phyloP scores from a whole-genome alignment of 495 filamentous ascomycete species.

The Cudoniella acicularis region DNA sequence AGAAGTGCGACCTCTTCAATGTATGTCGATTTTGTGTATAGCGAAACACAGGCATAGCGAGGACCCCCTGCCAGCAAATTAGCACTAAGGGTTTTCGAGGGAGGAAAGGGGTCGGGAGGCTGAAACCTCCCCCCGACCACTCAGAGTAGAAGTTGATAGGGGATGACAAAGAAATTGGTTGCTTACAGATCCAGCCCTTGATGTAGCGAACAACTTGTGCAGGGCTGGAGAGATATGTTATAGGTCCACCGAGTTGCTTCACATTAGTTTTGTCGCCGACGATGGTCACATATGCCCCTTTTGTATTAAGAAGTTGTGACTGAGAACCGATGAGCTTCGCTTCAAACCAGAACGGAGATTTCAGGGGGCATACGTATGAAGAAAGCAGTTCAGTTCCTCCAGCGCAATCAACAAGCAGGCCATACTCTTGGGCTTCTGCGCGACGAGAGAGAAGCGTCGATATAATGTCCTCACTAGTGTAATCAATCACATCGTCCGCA shows the following conservation, averaged over 20 bases:
- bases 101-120: no score
- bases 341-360: no score
- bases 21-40: slow-evolving; percentile 9
- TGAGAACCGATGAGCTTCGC: no score
- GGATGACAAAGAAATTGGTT: no score
- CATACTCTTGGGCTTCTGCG: not conserved
- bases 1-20: slow-evolving; percentile 19
- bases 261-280: slow-evolving; percentile 28
- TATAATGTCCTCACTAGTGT: slow-evolving; percentile 19
- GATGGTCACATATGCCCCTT: slow-evolving; percentile 27
- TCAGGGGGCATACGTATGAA: slow-evolving; percentile 13
- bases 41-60: slow-evolving; percentile 22
- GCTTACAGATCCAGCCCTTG: slow-evolving; percentile 24
- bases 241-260: slow-evolving; percentile 19
- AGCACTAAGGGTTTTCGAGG: no score
- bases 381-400: slow-evolving; percentile 22
- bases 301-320: slow-evolving; percentile 18
- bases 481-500: slow-evolving; percentile 32
- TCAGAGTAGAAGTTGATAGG: no score
- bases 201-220: slow-evolving; percentile 21
- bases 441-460: not conserved
- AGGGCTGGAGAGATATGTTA: slow-evolving; percentile 25
- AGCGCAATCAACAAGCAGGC: slow-evolving; percentile 27
- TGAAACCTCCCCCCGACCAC: no score
- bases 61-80: no score